phyloP scores from a whole-genome alignment of 2,329 filamentous ascomycete genomes.

The Pyricularia sp. region DNA sequence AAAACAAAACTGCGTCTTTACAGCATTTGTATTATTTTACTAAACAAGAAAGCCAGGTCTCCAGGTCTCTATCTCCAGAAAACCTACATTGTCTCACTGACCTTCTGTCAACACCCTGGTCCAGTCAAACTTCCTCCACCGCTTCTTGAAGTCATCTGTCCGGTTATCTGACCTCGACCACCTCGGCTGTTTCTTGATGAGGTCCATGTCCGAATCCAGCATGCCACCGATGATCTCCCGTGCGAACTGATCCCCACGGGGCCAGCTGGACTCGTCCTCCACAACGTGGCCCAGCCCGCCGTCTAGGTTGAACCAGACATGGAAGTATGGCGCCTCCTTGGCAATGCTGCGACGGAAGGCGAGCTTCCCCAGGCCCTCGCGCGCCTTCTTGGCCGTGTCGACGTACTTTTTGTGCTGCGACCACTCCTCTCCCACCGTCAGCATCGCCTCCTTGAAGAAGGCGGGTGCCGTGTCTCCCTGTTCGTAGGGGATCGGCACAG shows the following conservation, averaged over 20 bases:
- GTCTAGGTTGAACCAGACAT: constrained; percentile 90
- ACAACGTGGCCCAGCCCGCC: constrained; percentile 89
- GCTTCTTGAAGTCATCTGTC: constrained; percentile 69
- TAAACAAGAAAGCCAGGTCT: not conserved
- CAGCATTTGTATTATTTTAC: not conserved
- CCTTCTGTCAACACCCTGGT: constrained; percentile 45
- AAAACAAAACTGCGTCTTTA: not conserved
- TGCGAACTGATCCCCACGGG: constrained; percentile 84
- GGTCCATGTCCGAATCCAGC: constrained; percentile 69
- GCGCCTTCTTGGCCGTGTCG: constrained; percentile 62
- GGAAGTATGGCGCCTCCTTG: constrained; percentile 98
- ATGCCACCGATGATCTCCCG: constrained; percentile 89
- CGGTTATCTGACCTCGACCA: constrained; percentile 67
- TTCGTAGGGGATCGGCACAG: constrained; percentile 79
- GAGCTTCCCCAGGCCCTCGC: constrained; percentile 62
- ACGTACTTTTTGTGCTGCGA: constrained; percentile 91
- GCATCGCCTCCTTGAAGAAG: constrained; percentile 91
- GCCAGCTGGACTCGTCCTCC: constrained; percentile 79
- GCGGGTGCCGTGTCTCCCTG: constrained; percentile 88
- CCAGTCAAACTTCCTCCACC: constrained; percentile 93
- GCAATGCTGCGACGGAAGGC: constrained; percentile 78
- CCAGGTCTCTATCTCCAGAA: not conserved
- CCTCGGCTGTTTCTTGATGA: constrained; percentile 82
- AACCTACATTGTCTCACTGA: not conserved
- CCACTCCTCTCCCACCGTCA: constrained; percentile 87